Evolutionary conservation across 2,329 filamentous ascomycete genomes (phyloP), one percentile per base, ranked within the genome.

Genomic region (Penicillium decumbens): DNA sequence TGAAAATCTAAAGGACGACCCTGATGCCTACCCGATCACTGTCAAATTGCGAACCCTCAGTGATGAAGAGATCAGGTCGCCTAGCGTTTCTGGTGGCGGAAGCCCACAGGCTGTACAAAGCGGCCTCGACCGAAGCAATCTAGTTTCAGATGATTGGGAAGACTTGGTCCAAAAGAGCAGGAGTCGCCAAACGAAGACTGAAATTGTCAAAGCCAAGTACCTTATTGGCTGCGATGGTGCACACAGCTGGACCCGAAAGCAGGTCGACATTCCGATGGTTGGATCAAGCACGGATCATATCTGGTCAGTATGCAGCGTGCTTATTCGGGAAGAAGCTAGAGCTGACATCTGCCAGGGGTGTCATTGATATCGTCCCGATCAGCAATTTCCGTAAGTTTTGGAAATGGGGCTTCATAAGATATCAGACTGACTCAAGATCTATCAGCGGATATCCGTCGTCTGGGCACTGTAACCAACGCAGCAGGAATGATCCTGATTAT

Each of bases 151-250:
- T 44, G 82, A 84, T 54, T 82, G 78, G 0, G 75, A 79, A 1
- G 77, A 80, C 13, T 62, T 83, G 32, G 72, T 75, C 23, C 44
- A 37, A 28, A 57, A 30, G 9, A 51, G 38, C 12, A 27, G 20
- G 5, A 37, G 32, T 3, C 38, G 33, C 15, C 33, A 53, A 62
- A 61, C 32, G 72, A 74, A 68, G 27, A 45, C 59, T 53, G 55
- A 58, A 62, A 65, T 42, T 0, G 68, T 84, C 2, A 76, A 71
- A 33, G 76, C 79, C 5, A 83, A 83, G 61, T 88, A 85, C 53
- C 73, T 88, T 27, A 74, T 89, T 3, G 85, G 84, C 0, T 83
- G 80, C 39, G 85, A 88, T 54, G 85, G 85, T 0, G 84, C 85
- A 0, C 82, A 84, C 59, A 82, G 78, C 48, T 87, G 83, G 81